A percentile compares a stretch with the other conserved stretches of the same genome.
Evolutionary conservation across 2,329 filamentous ascomycete genomes (phyloP).

Genomic region (Fusarium tanahbumbuense): DNA sequence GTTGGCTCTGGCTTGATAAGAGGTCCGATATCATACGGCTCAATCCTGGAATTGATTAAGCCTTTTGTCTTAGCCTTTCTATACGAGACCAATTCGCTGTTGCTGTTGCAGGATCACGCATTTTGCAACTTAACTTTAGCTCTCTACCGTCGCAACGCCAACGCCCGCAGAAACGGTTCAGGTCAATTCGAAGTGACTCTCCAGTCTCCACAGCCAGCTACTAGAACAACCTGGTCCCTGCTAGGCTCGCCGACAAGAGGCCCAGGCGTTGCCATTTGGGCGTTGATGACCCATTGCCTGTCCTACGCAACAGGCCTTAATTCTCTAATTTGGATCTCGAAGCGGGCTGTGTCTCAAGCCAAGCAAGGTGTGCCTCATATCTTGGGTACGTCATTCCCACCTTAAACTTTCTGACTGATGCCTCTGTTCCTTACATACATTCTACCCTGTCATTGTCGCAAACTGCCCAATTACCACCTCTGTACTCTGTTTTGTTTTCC

Average conservation of each 20-base stretch:
- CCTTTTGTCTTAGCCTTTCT: background rate
- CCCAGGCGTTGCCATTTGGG: conserved; percentile 21
- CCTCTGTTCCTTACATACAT: conserved; percentile 24
- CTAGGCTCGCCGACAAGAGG: conserved; percentile 4
- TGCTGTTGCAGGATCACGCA: background rate
- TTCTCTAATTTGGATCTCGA: conserved; percentile 29
- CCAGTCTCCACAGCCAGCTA: conserved; percentile 16
- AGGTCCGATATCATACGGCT: background rate
- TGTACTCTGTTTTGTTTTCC: background rate
- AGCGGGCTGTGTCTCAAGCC: conserved; percentile 32
- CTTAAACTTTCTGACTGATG: conserved; percentile 6
- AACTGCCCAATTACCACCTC: conserved; percentile 1
- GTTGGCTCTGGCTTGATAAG: background rate
- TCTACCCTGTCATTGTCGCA: conserved; percentile 16
- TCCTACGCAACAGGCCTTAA: conserved; percentile 29
- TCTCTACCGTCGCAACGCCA: conserved; percentile 13
- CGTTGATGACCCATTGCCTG: conserved; percentile 8
- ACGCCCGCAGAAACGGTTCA: conserved; percentile 20
- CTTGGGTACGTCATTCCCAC: conserved; percentile 20
- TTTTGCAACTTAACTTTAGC: conserved; percentile 3
- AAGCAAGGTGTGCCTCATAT: conserved; percentile 18
- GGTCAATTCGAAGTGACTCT: conserved; percentile 12
- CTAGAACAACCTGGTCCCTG: conserved; percentile 17
- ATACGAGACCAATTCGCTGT: background rate
- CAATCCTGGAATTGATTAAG: background rate